Conservation (phyloP, 495 filamentous ascomycete species). For the Clavariopsis aquatica region DNA sequence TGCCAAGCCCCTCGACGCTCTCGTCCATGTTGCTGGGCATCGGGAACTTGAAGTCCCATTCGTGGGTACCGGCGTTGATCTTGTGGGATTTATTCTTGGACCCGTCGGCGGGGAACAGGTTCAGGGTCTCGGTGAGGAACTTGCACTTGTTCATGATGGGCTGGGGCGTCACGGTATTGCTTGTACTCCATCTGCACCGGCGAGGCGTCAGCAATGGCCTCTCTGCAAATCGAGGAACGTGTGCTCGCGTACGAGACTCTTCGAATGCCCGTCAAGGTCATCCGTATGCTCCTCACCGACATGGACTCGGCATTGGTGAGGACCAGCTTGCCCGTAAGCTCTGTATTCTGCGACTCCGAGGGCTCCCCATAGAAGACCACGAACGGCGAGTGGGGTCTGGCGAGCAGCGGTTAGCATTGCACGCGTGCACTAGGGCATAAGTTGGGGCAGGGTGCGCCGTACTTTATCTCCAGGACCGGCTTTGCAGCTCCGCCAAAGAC, state of each 20-base stretch:
- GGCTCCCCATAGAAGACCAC: conserved; percentile 46
- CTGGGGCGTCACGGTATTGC: conserved; percentile 35
- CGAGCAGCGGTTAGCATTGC: conserved; percentile 10
- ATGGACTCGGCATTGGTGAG: conserved; percentile 43
- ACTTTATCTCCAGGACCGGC: conserved; percentile 41
- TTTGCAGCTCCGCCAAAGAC: conserved; percentile 29
- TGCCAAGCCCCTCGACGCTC: conserved; percentile 81
- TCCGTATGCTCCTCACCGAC: conserved; percentile 41
- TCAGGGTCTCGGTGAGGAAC: conserved; percentile 40
- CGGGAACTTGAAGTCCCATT: conserved; percentile 82
- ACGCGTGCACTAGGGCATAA: not conserved
- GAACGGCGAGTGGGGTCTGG: conserved; percentile 43
- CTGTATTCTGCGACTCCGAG: conserved; percentile 39
- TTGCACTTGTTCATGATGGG: conserved; percentile 40
- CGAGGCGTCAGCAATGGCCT: conserved; percentile 3
- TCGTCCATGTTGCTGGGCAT: conserved; percentile 77
- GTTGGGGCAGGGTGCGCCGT: conserved; percentile 5
- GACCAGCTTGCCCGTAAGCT: conserved; percentile 44
- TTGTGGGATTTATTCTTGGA: conserved; percentile 55
- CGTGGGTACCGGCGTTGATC: conserved; percentile 77
- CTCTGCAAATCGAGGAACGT: not conserved
- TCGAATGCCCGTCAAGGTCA: conserved; percentile 42
- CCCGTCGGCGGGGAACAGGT: conserved; percentile 37
- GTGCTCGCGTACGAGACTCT: conserved; percentile 43
- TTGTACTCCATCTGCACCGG: conserved; percentile 28